Base-by-base conservation (phyloP, 2,329 filamentous ascomycete genomes). In the Eurotiales sp. region DNA sequence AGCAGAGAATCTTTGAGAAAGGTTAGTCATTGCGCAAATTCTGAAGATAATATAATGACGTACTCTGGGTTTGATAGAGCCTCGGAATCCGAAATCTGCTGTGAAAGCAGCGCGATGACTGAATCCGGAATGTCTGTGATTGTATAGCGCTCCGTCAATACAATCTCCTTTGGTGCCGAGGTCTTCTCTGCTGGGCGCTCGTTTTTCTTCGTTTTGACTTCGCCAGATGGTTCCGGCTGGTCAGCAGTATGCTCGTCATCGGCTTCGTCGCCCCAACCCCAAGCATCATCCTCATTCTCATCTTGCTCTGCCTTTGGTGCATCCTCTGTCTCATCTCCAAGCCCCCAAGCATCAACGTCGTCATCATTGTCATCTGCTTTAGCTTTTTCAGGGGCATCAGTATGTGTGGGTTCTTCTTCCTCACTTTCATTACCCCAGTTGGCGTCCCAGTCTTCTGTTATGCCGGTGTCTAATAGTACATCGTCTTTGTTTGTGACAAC, bases 61-160 rank as follows among this genome's bases (percentile, higher is more conserved):
- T 66, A 73, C 66, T 64, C 56, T 52, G 66, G 64, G 23, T 67
- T 60, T 25, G 61, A 59, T 40, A 77, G 63, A 34, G 63, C 56
- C 42, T 71, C 62, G 7, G 70, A 68, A 56, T 77, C 75, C 11
- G 59, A 54, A 30, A 77, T 59, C 48, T 77, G 71, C 39, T 63
- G 65, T 36, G 58, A 59, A 46, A 77, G 65, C 37, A 76, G 66
- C 3, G 61, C 59, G n/a, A 76, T 56, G 11, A 97, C 83, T 3
- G 85, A 82, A 55, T 90, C 85, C 0, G 93, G 92, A 66, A 96
- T 86, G 2, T 87, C 87, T 0, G 92, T 96, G 46, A 96, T 87
- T 53, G 85, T 88, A 67, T 96, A 99, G 1, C 81, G 87, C 70
- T 99, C 93, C 55, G 80, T 87, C 40, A 97, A 72, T 0, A 88